phyloP scores from a whole-genome alignment of 768 basidiomycete genomes.

The Flagelloscypha sp. region DNA sequence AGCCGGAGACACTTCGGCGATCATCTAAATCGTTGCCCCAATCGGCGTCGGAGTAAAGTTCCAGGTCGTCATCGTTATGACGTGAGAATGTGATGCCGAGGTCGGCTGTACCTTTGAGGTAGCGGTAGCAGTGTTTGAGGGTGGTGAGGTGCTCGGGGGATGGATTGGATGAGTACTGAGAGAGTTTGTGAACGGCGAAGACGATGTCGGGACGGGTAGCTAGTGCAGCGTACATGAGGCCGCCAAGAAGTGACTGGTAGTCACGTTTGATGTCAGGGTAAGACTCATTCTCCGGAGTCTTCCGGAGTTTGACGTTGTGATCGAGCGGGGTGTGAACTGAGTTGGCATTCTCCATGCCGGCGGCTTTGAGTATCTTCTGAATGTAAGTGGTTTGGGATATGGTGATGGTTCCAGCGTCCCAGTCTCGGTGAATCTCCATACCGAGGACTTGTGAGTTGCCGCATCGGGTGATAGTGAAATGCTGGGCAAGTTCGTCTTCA shows the following conservation, averaged over 20 bases:
- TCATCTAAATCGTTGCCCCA: slow-evolving; percentile 16
- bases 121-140: slow-evolving; percentile 25
- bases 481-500: slow-evolving; percentile 8
- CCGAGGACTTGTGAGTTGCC: slow-evolving; percentile 15
- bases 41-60: slow-evolving; percentile 15
- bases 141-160: slow-evolving; percentile 22
- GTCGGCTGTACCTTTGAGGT: slow-evolving; percentile 20
- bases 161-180: slow-evolving; percentile 21
- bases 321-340: slow-evolving; percentile 13
- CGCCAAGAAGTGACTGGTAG: slow-evolving; percentile 19
- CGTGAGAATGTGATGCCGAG: slow-evolving; percentile 9
- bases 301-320: slow-evolving; percentile 9
- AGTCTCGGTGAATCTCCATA: slow-evolving; percentile 14
- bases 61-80: slow-evolving; percentile 2
- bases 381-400: slow-evolving; percentile 14
- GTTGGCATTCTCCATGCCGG: slow-evolving; percentile 11
- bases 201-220: slow-evolving; percentile 26
- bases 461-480: slow-evolving; percentile 14
- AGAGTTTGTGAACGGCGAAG: slow-evolving; percentile 18
- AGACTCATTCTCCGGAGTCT: slow-evolving; percentile 1
- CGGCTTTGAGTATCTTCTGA: slow-evolving; percentile 6
- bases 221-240: slow-evolving; percentile 22
- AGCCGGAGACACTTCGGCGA: slow-evolving; percentile 23
- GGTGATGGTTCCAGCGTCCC: slow-evolving; percentile 5
- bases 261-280: slow-evolving; percentile 8